Percentiles rank a stretch among this genome's conserved stretches.
phyloP scores from a whole-genome alignment of 768 basidiomycete species.

The Stropharia rugosoannulata region DNA sequence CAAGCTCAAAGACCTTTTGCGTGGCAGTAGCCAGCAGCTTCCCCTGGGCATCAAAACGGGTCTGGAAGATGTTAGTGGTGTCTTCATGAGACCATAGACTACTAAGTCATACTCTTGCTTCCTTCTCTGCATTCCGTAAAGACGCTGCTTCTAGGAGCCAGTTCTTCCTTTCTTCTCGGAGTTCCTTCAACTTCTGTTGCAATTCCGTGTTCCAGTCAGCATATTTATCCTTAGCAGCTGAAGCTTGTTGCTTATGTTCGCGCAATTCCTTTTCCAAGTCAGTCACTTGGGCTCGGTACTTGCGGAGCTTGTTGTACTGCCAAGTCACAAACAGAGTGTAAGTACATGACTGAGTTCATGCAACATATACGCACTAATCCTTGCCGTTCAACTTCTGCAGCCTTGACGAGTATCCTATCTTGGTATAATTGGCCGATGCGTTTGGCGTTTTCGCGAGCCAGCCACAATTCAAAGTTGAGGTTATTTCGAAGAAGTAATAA shows the following conservation, averaged over 20 bases:
- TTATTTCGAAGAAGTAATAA: slow-evolving; percentile 74
- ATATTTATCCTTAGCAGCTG: slow-evolving; percentile 73
- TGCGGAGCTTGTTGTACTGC: slow-evolving; percentile 81
- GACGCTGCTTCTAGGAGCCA: slow-evolving; percentile 72
- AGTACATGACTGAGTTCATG: background rate
- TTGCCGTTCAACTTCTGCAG: slow-evolving; percentile 81
- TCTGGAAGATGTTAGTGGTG: slow-evolving; percentile 35
- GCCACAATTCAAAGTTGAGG: slow-evolving; percentile 84
- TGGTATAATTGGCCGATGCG: slow-evolving; percentile 82
- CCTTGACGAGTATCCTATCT: slow-evolving; percentile 68
- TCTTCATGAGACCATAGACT: background rate
- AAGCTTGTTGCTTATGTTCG: slow-evolving; percentile 72
- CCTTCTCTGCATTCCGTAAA: slow-evolving; percentile 69
- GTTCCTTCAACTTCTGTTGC: slow-evolving; percentile 71
- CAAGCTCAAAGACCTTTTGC: slow-evolving; percentile 66
- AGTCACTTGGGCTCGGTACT: slow-evolving; percentile 68
- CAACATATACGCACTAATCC: slow-evolving; percentile 50
- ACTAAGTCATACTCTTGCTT: slow-evolving; percentile 50
- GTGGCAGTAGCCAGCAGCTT: slow-evolving; percentile 67
- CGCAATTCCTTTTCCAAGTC: slow-evolving; percentile 67
- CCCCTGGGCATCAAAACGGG: slow-evolving; percentile 66
- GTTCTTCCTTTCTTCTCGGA: slow-evolving; percentile 76
- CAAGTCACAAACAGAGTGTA: background rate
- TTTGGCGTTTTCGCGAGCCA: slow-evolving; percentile 76
- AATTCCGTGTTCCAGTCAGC: slow-evolving; percentile 82